These are phyloP conservation scores for Calonectria pseudoturangicola DNA, from an alignment of 2,329 filamentous ascomycete genomes.

Conservation along the genomic window DNA sequence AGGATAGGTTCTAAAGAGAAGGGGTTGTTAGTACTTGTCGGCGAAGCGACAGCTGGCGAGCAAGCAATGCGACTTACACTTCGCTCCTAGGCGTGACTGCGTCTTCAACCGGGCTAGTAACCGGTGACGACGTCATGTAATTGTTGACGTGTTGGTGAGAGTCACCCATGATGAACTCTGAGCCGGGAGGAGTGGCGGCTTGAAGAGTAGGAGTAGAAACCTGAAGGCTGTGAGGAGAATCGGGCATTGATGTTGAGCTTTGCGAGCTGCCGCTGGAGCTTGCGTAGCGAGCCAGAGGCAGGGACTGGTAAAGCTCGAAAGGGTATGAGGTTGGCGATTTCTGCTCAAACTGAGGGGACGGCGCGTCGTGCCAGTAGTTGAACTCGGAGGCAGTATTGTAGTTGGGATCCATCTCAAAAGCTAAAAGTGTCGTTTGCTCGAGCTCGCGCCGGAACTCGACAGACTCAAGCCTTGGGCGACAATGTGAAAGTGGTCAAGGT, in stretches of 20 bases:
- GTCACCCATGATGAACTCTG: constrained; percentile 39
- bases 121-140: constrained; percentile 29
- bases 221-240: constrained; percentile 53
- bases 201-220: constrained; percentile 37
- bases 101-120: constrained; percentile 9
- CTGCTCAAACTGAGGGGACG: constrained; percentile 47
- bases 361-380: constrained; percentile 41
- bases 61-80: constrained; percentile 10
- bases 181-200: constrained; percentile 6
- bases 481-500: constrained; percentile 15
- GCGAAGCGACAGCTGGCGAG: background rate
- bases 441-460: constrained; percentile 36
- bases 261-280: constrained; percentile 58
- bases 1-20: constrained; percentile 32
- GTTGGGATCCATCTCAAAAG: constrained; percentile 44
- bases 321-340: constrained; percentile 46
- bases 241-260: constrained; percentile 49
- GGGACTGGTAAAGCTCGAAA: constrained; percentile 49
- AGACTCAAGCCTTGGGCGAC: constrained; percentile 18
- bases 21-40: constrained; percentile 37
- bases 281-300: constrained; percentile 53
- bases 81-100: constrained; percentile 17
- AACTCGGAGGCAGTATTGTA: constrained; percentile 44
- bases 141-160: constrained; percentile 39
- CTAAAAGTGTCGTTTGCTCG: constrained; percentile 8